phyloP scores from a whole-genome alignment of 129 eudicot species.

The Chrysanthemum lavandulifolium region DNA sequence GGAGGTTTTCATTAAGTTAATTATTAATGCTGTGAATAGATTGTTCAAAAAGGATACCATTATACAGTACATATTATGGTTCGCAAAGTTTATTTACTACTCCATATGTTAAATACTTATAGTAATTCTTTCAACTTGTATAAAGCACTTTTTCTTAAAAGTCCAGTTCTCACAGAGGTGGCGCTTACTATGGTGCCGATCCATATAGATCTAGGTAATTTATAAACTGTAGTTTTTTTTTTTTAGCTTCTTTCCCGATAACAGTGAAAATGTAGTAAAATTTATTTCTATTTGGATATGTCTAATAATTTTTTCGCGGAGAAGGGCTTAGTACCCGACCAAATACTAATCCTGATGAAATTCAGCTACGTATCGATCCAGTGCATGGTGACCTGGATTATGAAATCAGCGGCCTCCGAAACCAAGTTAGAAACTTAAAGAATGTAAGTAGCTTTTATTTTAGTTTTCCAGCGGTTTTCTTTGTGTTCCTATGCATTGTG shows the following conservation, averaged over 20 bases:
- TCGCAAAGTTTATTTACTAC: too few species aligned
- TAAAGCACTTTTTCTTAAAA: background rate
- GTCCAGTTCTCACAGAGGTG: slow-evolving; percentile 39
- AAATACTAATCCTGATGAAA: slow-evolving; percentile 59
- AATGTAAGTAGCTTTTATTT: slow-evolving; percentile 37
- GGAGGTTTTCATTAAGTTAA: background rate
- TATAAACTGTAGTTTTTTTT: background rate
- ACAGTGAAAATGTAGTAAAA: too few species aligned
- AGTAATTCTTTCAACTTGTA: too few species aligned
- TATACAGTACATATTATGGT: too few species aligned
- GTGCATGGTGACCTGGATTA: slow-evolving; percentile 79
- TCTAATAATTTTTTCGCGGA: slow-evolving; percentile 29
- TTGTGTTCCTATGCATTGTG: background rate
- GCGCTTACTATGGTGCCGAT: slow-evolving; percentile 38
- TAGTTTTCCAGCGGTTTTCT: slow-evolving; percentile 3
- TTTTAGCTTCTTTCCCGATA: background rate
- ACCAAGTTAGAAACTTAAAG: slow-evolving; percentile 74
- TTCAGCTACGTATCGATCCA: slow-evolving; percentile 85
- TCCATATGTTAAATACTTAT: too few species aligned
- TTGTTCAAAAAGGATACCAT: too few species aligned
- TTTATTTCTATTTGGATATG: too few species aligned
- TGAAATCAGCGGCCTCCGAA: slow-evolving; percentile 78
- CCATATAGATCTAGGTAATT: slow-evolving; percentile 66
- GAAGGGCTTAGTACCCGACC: slow-evolving; percentile 85
- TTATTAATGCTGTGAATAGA: too few species aligned